Base-by-base conservation (phyloP, 495 filamentous ascomycete species). In the Aspergillus homomorphus region DNA sequence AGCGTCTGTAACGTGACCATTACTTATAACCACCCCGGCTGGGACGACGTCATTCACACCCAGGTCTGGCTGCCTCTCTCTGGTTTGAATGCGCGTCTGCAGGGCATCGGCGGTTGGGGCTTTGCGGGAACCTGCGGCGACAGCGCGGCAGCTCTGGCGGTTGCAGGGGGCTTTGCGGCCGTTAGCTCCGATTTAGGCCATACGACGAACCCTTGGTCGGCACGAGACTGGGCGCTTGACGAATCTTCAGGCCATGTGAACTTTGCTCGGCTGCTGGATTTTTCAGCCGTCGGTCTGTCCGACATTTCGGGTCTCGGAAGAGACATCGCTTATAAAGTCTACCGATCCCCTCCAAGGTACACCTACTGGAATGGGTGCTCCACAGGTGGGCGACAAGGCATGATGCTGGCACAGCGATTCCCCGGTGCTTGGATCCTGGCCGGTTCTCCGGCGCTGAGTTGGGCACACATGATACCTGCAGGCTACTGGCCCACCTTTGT, bases 401-500 rank as follows among this genome's bases (percentile, higher is more conserved):
- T 76, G 22, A 73, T 73, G 62, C 56, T 69, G 6, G 74, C 73
- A 8, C 69, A 80, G 54, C 63, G 71, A 23, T 79, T 67, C 60
- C 78, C 78, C 0, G 63, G 61, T 7, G 66, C 71, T 5, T 81
- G 87, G n/a, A 82, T 84, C 16, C 62, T 88, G n/a, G 77, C 79
- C 18, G 80, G 77, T 6, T 77, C 82, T 18, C 79, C 72, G 15
- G 66, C 70, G 41, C 57, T 72, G 23, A 74, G 70, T 53, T 80
- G 73, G 64, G 70, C 70, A 19, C 72, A 72, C 22, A 63, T 81
- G 8, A 43, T 57, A 0, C 23, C 61, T 2, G 56, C 57, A 4
- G 55, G 51, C n/a, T 62, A 53, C 44, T 69, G 61, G 60, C 45
- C 67, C 1, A 57, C 59, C 42, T 53, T 66, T 22, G 38, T 63